Base-by-base conservation (phyloP, 441 rosid genomes). In the Mallotus repandus region DNA sequence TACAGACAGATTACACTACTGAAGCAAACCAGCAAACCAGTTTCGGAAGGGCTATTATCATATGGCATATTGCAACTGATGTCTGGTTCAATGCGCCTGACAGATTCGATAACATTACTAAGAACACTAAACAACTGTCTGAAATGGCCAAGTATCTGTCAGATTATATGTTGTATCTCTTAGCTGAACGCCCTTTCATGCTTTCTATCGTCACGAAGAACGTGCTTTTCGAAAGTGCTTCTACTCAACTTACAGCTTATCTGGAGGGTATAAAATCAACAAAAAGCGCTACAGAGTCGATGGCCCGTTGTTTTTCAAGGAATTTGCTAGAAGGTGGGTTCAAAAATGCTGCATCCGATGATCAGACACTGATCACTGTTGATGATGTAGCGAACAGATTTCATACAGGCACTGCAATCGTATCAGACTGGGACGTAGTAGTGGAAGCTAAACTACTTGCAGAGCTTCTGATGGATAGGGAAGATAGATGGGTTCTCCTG, bases 21-120 rank as follows among this genome's bases (percentile, higher is more conserved):
- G 57, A 70, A 70, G 74, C 74, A 46, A 70, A 70, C 54, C 66
- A 59, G 58, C 74, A 70, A 70, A 70, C 66, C 13, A 48, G 74
- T 48, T 70, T 70, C 21, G 74, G 74, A 7, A 59, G 66, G 57
- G 74, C 74, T 14, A 48, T 70, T 9, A 70, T 43, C 32, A 48
- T 70, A 70, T 70, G 74, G 74, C 74, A 70, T 29, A 46, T 70
- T 45, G 74, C 74, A 48, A 70, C 74, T 48, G 48, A 70, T 25
- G 53, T 59, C 32, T 70, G 66, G 66, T 46, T 4, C 22, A 4
- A 54, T 19, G 58, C 58, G 6, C 58, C 58, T 0, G 58, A n/a
- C 2, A 54, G 18, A 0, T n/a, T 9, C 10, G 10, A 14, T 15
- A 50, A 5, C 6, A 15, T 38, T 38, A 38, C 5, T 3, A 12